Evolutionary conservation across 1,139 yeast genomes (phyloP).

Genomic region (Ogataea hybrid): DNA sequence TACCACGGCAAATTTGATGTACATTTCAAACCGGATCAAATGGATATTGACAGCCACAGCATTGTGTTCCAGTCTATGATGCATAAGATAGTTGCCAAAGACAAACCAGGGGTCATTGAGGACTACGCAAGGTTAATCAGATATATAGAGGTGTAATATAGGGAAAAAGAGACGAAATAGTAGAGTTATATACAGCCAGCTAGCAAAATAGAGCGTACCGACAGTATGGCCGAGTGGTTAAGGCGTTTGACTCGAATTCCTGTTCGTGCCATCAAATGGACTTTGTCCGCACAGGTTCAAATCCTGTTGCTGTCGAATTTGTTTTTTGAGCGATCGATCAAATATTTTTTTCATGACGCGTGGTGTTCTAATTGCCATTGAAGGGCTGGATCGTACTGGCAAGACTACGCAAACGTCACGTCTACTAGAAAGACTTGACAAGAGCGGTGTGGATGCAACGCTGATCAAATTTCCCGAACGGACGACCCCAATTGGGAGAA

Average conservation of each 20-base stretch:
- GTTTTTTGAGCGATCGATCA: constrained; percentile 20
- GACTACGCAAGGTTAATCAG: too few species aligned
- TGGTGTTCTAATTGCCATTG: constrained; percentile 78
- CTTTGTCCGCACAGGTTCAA: constrained; percentile 90
- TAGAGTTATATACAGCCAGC: too few species aligned
- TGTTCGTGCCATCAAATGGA: constrained; percentile 61
- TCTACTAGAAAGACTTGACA: constrained; percentile 32
- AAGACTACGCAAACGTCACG: constrained; percentile 80
- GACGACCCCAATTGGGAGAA: constrained; percentile 72
- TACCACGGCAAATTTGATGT: too few species aligned
- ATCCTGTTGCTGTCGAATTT: constrained; percentile 77
- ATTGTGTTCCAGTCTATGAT: too few species aligned
- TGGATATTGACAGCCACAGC: too few species aligned
- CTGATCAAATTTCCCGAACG: constrained; percentile 85
- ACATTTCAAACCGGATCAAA: too few species aligned
- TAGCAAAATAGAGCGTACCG: too few species aligned
- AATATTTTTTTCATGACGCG: constrained; percentile 32
- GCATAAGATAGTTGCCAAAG: too few species aligned
- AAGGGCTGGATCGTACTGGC: constrained; percentile 94
- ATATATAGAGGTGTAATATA: too few species aligned
- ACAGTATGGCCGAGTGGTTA: constrained; percentile 43
- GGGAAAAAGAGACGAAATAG: too few species aligned
- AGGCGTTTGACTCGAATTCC: constrained; percentile 65
- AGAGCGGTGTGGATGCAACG: constrained; percentile 35
- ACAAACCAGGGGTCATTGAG: too few species aligned